Percentiles rank a stretch among this genome's conserved stretches.
Conservation (phyloP, 345 rosid species). For the Syzygium aqueum region DNA sequence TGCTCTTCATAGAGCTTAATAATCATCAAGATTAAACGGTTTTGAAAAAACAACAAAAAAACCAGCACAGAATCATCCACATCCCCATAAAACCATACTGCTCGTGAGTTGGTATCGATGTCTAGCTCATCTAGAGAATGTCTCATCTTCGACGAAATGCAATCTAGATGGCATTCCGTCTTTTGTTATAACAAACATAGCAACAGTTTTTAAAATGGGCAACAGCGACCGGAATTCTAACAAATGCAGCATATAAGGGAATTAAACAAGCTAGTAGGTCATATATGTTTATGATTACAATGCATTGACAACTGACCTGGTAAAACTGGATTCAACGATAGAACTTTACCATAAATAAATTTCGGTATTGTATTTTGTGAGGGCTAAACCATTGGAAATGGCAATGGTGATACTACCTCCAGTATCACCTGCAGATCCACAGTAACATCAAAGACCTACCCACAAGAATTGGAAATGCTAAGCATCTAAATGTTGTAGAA, state of each 20-base stretch:
- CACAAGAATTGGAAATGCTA: neutral
- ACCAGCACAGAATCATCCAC: neutral
- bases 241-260: neutral
- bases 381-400: neutral
- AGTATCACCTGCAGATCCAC: neutral
- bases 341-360: neutral
- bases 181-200: neutral
- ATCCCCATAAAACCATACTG: neutral
- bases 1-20: neutral
- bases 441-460: neutral
- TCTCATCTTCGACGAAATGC: neutral
- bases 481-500: neutral
- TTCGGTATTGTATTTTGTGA: neutral
- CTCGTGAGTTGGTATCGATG: neutral
- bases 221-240: neutral
- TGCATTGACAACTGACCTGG: neutral
- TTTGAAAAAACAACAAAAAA: accelerated
- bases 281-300: neutral
- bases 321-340: neutral
- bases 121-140: neutral
- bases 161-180: neutral
- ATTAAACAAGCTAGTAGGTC: neutral
- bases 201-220: neutral
- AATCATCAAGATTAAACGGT: neutral
- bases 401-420: neutral